Base-by-base conservation (phyloP, 2,329 filamentous ascomycete species). In the Claviceps digitariae region DNA sequence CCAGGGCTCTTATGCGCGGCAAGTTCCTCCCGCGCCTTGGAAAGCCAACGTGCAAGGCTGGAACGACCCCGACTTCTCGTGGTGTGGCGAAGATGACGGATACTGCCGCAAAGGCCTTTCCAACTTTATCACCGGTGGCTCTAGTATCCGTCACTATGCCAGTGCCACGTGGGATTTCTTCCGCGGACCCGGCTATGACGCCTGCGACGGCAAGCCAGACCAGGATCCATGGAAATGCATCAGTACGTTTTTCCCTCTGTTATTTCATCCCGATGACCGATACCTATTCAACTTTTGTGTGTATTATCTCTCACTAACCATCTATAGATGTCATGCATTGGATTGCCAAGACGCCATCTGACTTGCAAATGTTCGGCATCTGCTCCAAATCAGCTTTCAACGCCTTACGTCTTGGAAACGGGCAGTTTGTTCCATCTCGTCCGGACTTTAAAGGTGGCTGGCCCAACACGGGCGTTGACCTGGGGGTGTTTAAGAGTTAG, bases 111-210 rank as follows among this genome's bases (percentile, higher is more conserved):
- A 73, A 70, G 70, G 70, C 2, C 60, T 65, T 46, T 67, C 67
- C 13, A 72, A 71, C 54, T 70, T 64, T 54, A 64, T 72, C 59
- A 66, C 68, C 40, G 71, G 71, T 21, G 70, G 71, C 9, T 66
- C 65, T 21, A 60, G 68, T 45, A 67, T 74, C 46, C 69, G 67
- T 48, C 68, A 66, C 1, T 73, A 72, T 55, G 68, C 66, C 9
- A 69, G 67, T 21, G 71, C 71, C 0, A 66, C 65, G 10, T 74
- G 71, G 69, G 67, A 64, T 0, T 74, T 73, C 61, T 73, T 71
- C 61, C 68, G 63, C 52, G 70, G 70, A 1, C 69, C 69, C 2
- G 61, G 62, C 0, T 67, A 69, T 41, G 64, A 69, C 54, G 31
- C 53, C 9, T 70, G 69, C 6, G 63, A 64, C 2, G 29, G 29